Evolutionary conservation across 1,284 basidiomycete genomes (phyloP).

Genomic region (Cutaneotrichosporon dermatis): DNA sequence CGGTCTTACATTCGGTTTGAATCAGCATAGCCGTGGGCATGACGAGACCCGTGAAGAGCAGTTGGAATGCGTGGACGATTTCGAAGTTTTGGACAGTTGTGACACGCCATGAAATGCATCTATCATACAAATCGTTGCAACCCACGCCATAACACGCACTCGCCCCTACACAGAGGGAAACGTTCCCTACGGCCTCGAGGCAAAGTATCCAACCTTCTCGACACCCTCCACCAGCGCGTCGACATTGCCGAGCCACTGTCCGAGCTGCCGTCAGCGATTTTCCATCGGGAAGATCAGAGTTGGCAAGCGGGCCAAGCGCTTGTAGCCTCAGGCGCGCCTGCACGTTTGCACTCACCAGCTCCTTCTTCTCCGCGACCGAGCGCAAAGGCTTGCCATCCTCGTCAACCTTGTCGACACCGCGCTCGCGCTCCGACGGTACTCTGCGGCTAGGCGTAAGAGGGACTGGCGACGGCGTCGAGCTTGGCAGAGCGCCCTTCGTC

Average conservation of each 20-base stretch:
- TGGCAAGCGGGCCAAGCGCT: neutral
- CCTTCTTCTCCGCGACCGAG: constrained; percentile 76
- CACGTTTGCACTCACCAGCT: constrained; percentile 49
- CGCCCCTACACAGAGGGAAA: neutral
- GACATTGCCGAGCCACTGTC: constrained; percentile 77
- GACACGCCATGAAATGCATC: too few relatives aligned
- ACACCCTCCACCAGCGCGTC: constrained; percentile 80
- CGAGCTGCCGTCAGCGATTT: constrained; percentile 48
- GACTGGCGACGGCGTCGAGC: constrained; percentile 8
- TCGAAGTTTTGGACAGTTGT: too few relatives aligned
- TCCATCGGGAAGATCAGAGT: neutral
- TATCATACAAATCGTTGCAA: too few relatives aligned
- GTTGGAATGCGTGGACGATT: too few relatives aligned
- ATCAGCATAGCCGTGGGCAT: too few relatives aligned
- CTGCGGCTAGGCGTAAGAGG: constrained; percentile 14
- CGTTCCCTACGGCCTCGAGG: neutral
- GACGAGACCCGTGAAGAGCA: too few relatives aligned
- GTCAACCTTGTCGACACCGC: neutral
- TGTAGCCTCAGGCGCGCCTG: too few relatives aligned
- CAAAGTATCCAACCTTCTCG: constrained; percentile 67
- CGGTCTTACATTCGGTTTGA: too few relatives aligned
- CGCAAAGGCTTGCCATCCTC: constrained; percentile 1
- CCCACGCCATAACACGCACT: too few relatives aligned
- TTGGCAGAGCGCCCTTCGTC: constrained; percentile 35
- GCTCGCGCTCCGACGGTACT: constrained; percentile 1